phyloP scores from a whole-genome alignment of 106 monocot species.

The Agapanthus africanus region DNA sequence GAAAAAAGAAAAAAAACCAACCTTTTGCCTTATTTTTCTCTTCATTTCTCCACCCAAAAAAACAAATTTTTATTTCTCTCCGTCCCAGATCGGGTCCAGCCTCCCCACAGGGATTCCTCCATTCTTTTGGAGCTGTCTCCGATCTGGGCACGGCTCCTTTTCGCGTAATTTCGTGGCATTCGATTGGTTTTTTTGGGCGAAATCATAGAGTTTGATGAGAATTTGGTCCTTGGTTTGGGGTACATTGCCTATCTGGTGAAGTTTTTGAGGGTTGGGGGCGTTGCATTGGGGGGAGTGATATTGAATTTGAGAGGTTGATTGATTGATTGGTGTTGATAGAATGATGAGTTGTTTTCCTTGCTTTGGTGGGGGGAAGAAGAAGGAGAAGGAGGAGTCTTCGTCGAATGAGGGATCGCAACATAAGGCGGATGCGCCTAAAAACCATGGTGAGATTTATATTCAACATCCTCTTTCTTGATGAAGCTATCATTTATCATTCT shows the following conservation, averaged over 20 bases:
- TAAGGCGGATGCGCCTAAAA: neutral
- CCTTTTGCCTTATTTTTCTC: neutral
- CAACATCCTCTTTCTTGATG: too few species aligned
- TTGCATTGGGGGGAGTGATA: neutral
- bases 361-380: slow-evolving; percentile 1
- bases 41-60: neutral
- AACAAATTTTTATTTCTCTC: neutral
- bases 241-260: slow-evolving; percentile 6
- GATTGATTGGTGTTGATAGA: neutral
- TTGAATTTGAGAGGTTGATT: neutral
- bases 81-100: slow-evolving; percentile 7
- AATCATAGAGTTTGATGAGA: neutral
- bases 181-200: neutral
- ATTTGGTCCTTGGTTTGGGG: neutral
- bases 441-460: neutral
- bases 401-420: neutral
- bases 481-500: neutral
- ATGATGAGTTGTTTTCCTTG: slow-evolving; percentile 13
- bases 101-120: neutral
- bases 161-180: neutral
- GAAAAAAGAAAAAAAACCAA: neutral
- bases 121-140: neutral
- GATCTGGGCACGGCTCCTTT: slow-evolving; percentile 10
- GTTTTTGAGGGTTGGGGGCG: too few species aligned
- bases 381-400: neutral